phyloP scores from a whole-genome alignment of 176 grass and related monocot species.

The Triticum aestivum region DNA sequence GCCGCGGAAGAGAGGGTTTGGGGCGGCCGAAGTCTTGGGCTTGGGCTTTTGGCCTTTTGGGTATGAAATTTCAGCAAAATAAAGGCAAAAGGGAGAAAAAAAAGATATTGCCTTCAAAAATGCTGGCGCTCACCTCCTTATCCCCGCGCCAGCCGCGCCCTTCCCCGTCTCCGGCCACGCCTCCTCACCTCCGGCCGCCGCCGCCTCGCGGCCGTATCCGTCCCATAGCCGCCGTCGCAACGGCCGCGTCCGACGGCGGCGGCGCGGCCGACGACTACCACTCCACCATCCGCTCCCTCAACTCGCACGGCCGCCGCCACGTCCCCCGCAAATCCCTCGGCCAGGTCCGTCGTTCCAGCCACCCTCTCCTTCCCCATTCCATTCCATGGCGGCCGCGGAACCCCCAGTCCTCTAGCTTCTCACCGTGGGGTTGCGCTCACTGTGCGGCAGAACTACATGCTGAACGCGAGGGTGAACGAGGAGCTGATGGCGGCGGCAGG shows the following conservation, averaged over 20 bases:
- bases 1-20: not conserved
- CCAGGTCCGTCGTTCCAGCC: conserved; percentile 58
- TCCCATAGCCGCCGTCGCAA: not conserved
- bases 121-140: conserved; percentile 43
- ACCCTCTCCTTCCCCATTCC: too few relatives aligned
- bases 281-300: conserved; percentile 74
- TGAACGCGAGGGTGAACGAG: conserved; percentile 76
- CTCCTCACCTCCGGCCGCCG: conserved; percentile 29
- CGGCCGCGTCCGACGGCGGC: not conserved
- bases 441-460: conserved; percentile 80
- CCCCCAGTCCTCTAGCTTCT: too few relatives aligned
- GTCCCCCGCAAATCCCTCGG: conserved; percentile 84
- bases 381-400: not conserved
- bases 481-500: conserved; percentile 56
- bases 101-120: not conserved
- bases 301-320: conserved; percentile 72
- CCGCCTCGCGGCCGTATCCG: not conserved
- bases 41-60: not conserved
- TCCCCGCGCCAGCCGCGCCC: conserved; percentile 21
- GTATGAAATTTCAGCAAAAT: not conserved
- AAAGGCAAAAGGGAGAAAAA: too few relatives aligned
- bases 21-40: not conserved
- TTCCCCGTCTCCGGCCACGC: conserved; percentile 24
- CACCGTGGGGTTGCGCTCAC: not conserved
- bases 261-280: conserved; percentile 55